Evolutionary conservation across 257 asterid species (phyloP).

Genomic region (Ligustrum vulgare): DNA sequence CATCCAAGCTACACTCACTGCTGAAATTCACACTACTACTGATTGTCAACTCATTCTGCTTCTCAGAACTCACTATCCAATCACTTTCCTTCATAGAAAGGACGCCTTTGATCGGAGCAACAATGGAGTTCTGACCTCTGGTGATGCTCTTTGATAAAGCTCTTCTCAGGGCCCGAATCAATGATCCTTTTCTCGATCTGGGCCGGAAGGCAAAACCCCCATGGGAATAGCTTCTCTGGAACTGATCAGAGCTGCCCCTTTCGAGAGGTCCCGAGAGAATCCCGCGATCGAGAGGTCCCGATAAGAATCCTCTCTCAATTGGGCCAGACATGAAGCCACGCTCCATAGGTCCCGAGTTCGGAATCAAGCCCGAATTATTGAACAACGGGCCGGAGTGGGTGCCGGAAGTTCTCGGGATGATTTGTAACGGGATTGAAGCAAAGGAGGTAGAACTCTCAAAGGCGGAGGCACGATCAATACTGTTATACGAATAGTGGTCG

Average conservation of each 20-base stretch:
- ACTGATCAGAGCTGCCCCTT: conserved; percentile 58
- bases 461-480: conserved; percentile 69
- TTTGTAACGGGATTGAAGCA: conserved; percentile 84
- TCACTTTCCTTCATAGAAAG: conserved; percentile 60
- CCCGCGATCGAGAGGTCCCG: conserved; percentile 79
- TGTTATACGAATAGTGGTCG: conserved; percentile 59
- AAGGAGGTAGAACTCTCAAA: conserved; percentile 90
- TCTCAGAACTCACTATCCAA: conserved; percentile 60
- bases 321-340: conserved; percentile 89
- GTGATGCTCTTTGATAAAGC: conserved; percentile 68
- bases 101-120: conserved; percentile 78
- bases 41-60: conserved; percentile 70
- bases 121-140: conserved; percentile 83
- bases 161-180: conserved; percentile 62
- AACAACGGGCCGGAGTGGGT: conserved; percentile 63
- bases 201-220: conserved; percentile 70
- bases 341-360: conserved; percentile 67
- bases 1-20: conserved; percentile 74
- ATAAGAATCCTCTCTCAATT: conserved; percentile 71
- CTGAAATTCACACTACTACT: conserved; percentile 71
- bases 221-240: conserved; percentile 78
- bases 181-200: conserved; percentile 56
- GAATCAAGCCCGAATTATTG: conserved; percentile 40
- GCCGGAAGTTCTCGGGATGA: conserved; percentile 57
- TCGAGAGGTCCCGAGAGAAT: conserved; percentile 76